Evolutionary conservation across 495 filamentous ascomycete species (phyloP), one percentile per base, ranked within the genome.

Genomic region (Cercophora sp.): DNA sequence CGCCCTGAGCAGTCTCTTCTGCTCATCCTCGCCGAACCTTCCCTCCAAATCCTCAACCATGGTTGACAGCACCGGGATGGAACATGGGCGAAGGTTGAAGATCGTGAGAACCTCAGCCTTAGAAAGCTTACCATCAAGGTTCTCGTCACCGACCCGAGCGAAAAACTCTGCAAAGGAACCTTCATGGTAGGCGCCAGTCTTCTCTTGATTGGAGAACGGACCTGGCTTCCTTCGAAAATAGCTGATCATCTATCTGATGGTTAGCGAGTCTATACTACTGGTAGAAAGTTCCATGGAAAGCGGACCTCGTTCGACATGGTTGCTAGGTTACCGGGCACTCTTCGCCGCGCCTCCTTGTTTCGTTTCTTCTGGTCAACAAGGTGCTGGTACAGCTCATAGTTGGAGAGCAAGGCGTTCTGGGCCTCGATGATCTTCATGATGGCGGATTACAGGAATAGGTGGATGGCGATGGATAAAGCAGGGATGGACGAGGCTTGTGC

Each of bases 351-450:
- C 3, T 58, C 40, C 45, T 71, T 68, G 45, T 75, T 70, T 20
- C 66, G 59, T 19, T 58, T 59, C 55, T 70, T 66, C 22, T 55
- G 58, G 36, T 78, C 66, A n/a, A 56, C 51, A 43, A 78, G 55
- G 56, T 74, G 73, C 43, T 68, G 63, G 60, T 75, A 74, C 40
- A 76, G 72, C 58, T 78, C 75, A 54, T 70, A 69, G 55, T 78
- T 78, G 51, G 74, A 67, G 48, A 78, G 49, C 1, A 76, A 61
- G 10, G 70, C 73, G 11, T 63, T 68, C 47, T 78, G 73, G 1
- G 72, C 57, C 56, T 77, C 73, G 40, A 77, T 54, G 54, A 78
- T 68, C 63, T 76, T 78, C 75, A 78, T 78, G 9, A 36, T 40
- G 35, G 22, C 26, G 13, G 34, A 40, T 37, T 11, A n/a, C n/a